Evolutionary conservation across 345 rosid species (phyloP).

Genomic region (Pistacia atlantica): DNA sequence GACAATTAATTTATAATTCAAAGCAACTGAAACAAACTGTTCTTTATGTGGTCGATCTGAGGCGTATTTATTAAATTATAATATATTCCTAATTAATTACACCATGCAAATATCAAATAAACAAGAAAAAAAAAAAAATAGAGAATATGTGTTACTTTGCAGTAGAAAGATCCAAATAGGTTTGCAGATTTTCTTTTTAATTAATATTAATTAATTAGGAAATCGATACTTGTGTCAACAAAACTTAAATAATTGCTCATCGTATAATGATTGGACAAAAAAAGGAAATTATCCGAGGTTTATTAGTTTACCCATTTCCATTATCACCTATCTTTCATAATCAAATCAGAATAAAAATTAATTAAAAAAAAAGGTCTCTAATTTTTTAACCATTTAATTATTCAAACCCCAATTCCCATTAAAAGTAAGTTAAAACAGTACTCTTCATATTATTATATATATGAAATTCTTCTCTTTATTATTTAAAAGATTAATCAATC

Average conservation of each 20-base stretch:
- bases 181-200: slow-evolving; percentile 21
- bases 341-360: slow-evolving; percentile 6
- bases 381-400: slow-evolving; percentile 1
- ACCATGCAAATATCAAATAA: not conserved
- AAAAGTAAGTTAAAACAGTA: not conserved
- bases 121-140: not conserved
- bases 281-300: slow-evolving; percentile 25
- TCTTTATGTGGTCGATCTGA: slow-evolving; percentile 1
- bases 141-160: slow-evolving; percentile 19
- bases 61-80: slow-evolving; percentile 8
- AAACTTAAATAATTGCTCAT: slow-evolving; percentile 19
- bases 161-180: slow-evolving; percentile 27
- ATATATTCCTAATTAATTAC: not conserved
- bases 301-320: slow-evolving; percentile 24
- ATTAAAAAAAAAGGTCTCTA: not conserved
- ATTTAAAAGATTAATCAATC: slow-evolving; percentile 3
- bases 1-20: not conserved
- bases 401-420: not conserved
- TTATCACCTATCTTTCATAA: slow-evolving; percentile 19
- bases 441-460: slow-evolving; percentile 6
- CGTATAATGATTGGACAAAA: slow-evolving; percentile 30
- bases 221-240: not conserved
- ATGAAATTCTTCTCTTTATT: not conserved
- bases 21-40: slow-evolving; percentile 7
- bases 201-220: slow-evolving; percentile 2